A percentile compares a stretch with the other conserved stretches of the same genome.
These are phyloP conservation scores for Monilinia vaccinii-corymbosi DNA, from an alignment of 2,329 filamentous ascomycete species.

Conservation along the genomic window DNA sequence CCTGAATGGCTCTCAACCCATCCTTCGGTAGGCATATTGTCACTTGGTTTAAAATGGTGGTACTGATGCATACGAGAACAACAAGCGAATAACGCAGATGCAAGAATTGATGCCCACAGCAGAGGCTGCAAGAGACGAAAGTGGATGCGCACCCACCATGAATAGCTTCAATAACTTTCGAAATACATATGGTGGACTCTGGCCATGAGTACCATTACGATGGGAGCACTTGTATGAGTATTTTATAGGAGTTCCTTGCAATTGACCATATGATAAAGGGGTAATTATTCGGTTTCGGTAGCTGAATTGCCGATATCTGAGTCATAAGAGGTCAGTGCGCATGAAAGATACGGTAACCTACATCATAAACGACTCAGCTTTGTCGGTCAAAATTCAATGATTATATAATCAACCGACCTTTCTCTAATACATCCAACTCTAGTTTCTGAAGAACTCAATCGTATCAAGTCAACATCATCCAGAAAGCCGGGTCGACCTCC, in stretches of 20 bases:
- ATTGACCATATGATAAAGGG: no score
- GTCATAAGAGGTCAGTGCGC: no score
- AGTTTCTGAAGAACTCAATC: background rate
- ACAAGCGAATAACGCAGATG: constrained; percentile 57
- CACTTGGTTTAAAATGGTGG: background rate
- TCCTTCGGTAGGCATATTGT: constrained; percentile 49
- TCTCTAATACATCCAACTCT: background rate
- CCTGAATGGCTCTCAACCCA: constrained; percentile 72
- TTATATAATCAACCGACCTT: background rate
- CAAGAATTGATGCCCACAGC: constrained; percentile 52
- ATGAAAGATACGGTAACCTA: background rate
- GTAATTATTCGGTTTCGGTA: no score
- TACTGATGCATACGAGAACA: constrained; percentile 36
- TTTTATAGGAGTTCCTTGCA: background rate
- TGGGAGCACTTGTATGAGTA: no score
- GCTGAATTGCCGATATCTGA: no score
- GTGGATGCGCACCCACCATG: constrained; percentile 37
- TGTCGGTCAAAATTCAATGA: background rate
- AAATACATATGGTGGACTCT: constrained; percentile 1
- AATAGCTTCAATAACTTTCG: constrained; percentile 2
- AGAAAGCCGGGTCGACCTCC: constrained; percentile 23
- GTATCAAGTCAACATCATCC: background rate
- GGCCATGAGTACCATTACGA: background rate
- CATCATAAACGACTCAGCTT: background rate
- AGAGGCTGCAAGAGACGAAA: constrained; percentile 42